Evolutionary conservation across 2,329 filamentous ascomycete species (phyloP).

Genomic region (Penicillium sp.): DNA sequence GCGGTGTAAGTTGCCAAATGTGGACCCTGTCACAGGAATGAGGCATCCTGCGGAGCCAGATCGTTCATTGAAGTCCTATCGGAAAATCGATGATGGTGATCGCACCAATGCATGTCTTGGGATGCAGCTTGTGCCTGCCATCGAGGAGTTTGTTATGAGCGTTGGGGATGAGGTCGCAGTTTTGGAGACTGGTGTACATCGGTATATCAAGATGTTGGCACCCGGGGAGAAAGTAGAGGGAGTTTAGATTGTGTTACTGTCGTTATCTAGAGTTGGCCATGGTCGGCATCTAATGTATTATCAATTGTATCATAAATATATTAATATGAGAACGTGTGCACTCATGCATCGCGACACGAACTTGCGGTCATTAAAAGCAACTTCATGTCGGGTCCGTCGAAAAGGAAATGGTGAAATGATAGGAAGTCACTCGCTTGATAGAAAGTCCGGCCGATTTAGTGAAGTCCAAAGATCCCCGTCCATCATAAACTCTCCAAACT

Average conservation of each 20-base stretch:
- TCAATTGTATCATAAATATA: not conserved
- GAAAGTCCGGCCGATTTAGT: not conserved
- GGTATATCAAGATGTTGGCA: constrained; percentile 44
- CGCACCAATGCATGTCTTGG: constrained; percentile 52
- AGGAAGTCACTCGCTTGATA: not conserved
- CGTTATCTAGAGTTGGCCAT: too few relatives aligned
- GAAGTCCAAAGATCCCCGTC: not conserved
- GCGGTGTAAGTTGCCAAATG: constrained; percentile 59
- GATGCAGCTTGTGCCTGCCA: constrained; percentile 50
- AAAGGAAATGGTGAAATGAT: too few relatives aligned
- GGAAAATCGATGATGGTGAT: constrained; percentile 53
- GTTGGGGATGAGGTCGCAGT: constrained; percentile 44
- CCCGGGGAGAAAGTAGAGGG: constrained; percentile 34
- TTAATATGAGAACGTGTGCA: too few relatives aligned
- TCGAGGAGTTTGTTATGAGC: constrained; percentile 32
- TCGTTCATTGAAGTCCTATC: constrained; percentile 50
- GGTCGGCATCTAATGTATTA: not conserved
- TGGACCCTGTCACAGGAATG: constrained; percentile 56
- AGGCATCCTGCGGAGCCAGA: constrained; percentile 51
- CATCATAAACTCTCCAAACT: not conserved
- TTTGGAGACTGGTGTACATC: constrained; percentile 44
- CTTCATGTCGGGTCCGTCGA: too few relatives aligned
- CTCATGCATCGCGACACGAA: too few relatives aligned
- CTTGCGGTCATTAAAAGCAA: too few relatives aligned
- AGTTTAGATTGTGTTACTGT: constrained; percentile 11